Conservation (phyloP, 441 rosid species). For the Erodium chrysanthum region DNA sequence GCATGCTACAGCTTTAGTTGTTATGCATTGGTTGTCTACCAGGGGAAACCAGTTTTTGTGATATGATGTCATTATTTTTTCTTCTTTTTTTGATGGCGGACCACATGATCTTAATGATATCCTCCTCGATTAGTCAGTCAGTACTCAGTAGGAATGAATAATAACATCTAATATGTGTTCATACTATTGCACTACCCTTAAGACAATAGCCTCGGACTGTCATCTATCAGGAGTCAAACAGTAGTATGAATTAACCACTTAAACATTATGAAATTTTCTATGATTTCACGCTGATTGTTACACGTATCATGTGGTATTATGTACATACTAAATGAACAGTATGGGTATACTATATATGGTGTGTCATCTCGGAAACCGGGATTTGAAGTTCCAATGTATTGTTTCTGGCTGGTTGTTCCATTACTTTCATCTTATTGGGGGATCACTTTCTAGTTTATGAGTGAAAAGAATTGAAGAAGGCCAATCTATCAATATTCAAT, state of each 20-base stretch:
- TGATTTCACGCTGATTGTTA: background rate
- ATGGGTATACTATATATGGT: background rate
- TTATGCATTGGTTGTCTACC: background rate
- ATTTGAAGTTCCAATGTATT: background rate
- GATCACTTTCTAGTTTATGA: background rate
- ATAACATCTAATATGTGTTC: too few relatives aligned
- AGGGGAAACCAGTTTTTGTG: background rate
- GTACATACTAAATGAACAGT: background rate
- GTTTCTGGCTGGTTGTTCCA: background rate
- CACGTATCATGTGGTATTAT: background rate
- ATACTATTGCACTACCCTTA: too few relatives aligned
- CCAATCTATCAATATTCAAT: conserved; percentile 1
- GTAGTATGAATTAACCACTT: background rate
- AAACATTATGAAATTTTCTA: background rate
- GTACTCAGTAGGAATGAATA: background rate
- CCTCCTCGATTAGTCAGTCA: background rate
- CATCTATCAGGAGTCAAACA: background rate
- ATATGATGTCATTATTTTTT: background rate
- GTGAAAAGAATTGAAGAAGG: background rate
- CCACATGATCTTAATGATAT: background rate
- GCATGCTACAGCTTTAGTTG: background rate
- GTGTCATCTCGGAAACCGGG: background rate
- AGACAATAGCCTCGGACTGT: too few relatives aligned
- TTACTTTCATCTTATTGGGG: background rate
- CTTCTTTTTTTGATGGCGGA: background rate